Conservation (phyloP, 768 basidiomycete genomes). For the Cubamyces sp. region DNA sequence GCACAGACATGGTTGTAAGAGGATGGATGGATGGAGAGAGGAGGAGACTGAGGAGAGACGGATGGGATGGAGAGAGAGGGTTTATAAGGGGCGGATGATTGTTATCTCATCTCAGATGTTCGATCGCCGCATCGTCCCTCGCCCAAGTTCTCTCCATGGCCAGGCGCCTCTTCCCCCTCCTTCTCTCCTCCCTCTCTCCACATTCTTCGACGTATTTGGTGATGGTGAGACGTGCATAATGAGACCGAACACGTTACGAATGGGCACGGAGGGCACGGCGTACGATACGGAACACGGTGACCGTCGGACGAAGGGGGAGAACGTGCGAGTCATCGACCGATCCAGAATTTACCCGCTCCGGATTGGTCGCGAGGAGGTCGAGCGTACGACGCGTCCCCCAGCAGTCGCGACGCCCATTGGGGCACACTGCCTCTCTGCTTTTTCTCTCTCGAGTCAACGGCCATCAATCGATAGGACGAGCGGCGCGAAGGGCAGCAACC, state of each 20-base stretch:
- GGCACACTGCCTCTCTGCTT: neutral
- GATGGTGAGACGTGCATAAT: no score
- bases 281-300: neutral
- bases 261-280: neutral
- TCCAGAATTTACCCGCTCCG: neutral
- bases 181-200: neutral
- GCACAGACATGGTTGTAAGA: conserved; percentile 24
- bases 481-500: neutral
- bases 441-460: neutral
- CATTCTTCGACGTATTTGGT: no score
- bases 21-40: conserved; percentile 13
- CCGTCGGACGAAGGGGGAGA: neutral
- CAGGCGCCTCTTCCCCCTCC: neutral
- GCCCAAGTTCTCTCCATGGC: neutral
- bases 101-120: conserved; percentile 21
- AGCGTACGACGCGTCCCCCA: neutral
- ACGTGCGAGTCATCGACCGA: neutral
- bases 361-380: neutral
- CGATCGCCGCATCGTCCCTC: neutral
- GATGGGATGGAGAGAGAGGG: conserved; percentile 7
- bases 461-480: conserved; percentile 10
- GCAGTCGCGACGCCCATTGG: neutral
- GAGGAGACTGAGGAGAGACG: conserved; percentile 5
- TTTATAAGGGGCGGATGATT: conserved; percentile 24
- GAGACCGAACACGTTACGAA: neutral